A percentile compares a stretch with the other conserved stretches of the same genome.
These are phyloP conservation scores for Pinus tabuliformis DNA, from an alignment of 75 land plant genomes.

Conservation along the genomic window DNA sequence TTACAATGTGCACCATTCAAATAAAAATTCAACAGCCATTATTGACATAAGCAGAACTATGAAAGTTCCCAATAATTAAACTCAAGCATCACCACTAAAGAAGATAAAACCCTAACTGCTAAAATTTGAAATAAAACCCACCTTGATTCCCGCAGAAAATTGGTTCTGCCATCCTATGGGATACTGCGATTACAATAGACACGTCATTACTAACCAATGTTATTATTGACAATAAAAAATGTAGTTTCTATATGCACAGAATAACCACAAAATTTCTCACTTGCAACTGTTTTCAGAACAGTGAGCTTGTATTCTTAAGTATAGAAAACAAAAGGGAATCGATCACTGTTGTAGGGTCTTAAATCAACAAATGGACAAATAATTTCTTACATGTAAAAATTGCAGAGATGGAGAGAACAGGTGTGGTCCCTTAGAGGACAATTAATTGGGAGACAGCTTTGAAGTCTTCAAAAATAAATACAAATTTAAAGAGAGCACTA, in stretches of 20 bases:
- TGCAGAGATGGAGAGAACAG: background rate
- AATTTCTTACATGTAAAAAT: too few relatives aligned
- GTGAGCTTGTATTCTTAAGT: background rate
- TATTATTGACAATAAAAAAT: background rate
- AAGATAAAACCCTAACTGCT: background rate
- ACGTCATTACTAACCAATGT: background rate
- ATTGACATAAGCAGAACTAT: background rate
- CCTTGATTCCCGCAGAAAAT: constrained; percentile 70
- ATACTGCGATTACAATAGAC: constrained; percentile 28
- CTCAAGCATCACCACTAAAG: background rate
- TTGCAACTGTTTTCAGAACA: background rate
- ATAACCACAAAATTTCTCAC: background rate
- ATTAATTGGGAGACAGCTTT: background rate
- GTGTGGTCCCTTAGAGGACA: background rate
- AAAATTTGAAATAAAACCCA: constrained; percentile 5
- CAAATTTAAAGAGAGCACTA: background rate
- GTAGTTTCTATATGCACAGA: background rate
- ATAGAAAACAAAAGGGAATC: constrained; percentile 9
- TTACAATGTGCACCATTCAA: background rate
- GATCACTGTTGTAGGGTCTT: background rate
- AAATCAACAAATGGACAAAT: background rate
- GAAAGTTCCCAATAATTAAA: background rate
- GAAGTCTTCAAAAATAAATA: background rate
- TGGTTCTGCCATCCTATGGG: constrained; percentile 61
- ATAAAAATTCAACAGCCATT: background rate